Evolutionary conservation across 139 green algal species (phyloP).

Genomic region (Chlorokybus atmophyticus): DNA sequence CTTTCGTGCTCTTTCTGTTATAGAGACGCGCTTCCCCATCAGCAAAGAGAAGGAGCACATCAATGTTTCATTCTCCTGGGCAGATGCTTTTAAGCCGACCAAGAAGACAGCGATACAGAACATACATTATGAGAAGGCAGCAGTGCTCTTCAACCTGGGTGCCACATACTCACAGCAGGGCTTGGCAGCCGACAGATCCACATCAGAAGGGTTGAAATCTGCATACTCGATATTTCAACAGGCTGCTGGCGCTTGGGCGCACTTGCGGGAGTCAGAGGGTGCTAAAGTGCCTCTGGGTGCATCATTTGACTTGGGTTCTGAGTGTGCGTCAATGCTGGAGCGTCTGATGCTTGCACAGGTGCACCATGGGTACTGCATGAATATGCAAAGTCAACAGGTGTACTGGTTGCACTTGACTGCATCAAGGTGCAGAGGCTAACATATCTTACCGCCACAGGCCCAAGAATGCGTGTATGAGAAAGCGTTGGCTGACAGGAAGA

Average conservation of each 20-base stretch:
- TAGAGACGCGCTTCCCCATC: conserved; percentile 86
- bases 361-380: conserved; percentile 37
- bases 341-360: conserved; percentile 84
- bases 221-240: conserved; percentile 48
- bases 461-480: conserved; percentile 86
- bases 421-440: no score
- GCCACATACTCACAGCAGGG: conserved; percentile 60
- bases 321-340: conserved; percentile 72
- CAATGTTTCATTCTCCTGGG: conserved; percentile 43
- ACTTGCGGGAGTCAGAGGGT: conserved; percentile 32
- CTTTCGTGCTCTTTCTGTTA: conserved; percentile 53
- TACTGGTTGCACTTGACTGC: no score
- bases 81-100: conserved; percentile 63
- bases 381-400: no score
- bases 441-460: background rate
- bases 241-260: conserved; percentile 49
- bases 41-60: conserved; percentile 48
- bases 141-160: conserved; percentile 83
- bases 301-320: conserved; percentile 57
- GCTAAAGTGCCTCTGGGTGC: conserved; percentile 17
- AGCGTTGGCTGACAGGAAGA: conserved; percentile 59
- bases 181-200: conserved; percentile 50
- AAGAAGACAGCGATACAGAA: conserved; percentile 38
- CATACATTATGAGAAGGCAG: conserved; percentile 85
- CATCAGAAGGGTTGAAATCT: conserved; percentile 52